phyloP scores from a whole-genome alignment of 2,329 filamentous ascomycete genomes.

The Lasiodiplodia theobromae region DNA sequence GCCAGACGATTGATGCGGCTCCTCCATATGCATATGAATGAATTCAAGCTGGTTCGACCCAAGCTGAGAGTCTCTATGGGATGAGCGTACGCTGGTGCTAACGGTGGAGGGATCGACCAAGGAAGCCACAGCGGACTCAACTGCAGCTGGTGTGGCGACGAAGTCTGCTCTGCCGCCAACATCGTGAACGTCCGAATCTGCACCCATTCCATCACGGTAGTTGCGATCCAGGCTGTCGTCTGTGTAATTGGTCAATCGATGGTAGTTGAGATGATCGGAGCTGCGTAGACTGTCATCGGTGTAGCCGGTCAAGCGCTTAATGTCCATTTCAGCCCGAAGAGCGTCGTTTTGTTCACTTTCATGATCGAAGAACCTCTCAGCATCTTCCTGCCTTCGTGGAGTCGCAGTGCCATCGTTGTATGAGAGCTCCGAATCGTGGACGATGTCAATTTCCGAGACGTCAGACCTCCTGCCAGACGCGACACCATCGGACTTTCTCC shows the following conservation, averaged over 20 bases:
- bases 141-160: slow-evolving; percentile 72
- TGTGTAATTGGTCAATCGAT: slow-evolving; percentile 58
- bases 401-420: slow-evolving; percentile 15
- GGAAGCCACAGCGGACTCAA: slow-evolving; percentile 91
- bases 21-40: slow-evolving; percentile 20
- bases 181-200: slow-evolving; percentile 71
- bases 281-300: slow-evolving; percentile 60
- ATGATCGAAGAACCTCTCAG: slow-evolving; percentile 59
- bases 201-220: slow-evolving; percentile 63
- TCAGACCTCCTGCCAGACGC: slow-evolving; percentile 52
- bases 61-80: slow-evolving; percentile 32
- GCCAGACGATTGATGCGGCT: slow-evolving; percentile 35
- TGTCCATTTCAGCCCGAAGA: slow-evolving; percentile 56
- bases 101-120: slow-evolving; percentile 84
- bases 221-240: slow-evolving; percentile 63
- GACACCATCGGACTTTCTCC: slow-evolving; percentile 61
- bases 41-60: slow-evolving; percentile 5
- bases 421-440: slow-evolving; percentile 12
- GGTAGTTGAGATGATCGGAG: slow-evolving; percentile 56
- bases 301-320: slow-evolving; percentile 51
- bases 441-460: slow-evolving; percentile 4
- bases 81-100: slow-evolving; percentile 52
- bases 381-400: slow-evolving; percentile 43
- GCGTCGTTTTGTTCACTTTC: slow-evolving; percentile 67
- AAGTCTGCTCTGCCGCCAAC: slow-evolving; percentile 78